Evolutionary conservation across 2,329 filamentous ascomycete genomes (phyloP), one percentile per base, ranked within the genome.

Genomic region (Venturia effusa): DNA sequence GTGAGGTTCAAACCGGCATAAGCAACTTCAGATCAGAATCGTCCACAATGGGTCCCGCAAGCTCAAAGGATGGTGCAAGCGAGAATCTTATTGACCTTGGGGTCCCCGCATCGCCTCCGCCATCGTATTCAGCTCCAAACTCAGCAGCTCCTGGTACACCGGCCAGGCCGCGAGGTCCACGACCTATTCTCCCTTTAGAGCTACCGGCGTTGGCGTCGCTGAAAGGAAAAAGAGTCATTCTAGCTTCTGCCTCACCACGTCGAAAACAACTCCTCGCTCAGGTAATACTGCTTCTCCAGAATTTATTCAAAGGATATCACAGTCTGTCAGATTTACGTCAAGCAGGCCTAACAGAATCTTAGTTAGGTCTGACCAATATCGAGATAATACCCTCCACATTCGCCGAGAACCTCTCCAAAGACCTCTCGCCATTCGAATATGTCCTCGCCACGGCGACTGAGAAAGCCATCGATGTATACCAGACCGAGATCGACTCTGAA

Each of bases 161-260:
- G 65, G 67, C 66, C 61, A 72, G 74, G 63, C 72, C 75, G 62
- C 76, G 78, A n/a, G 68, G 76, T 61, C 77, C 76, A 62, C 79
- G 79, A 63, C 80, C 80, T 17, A 84, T 85, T 8, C 80, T 84
- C 54, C 89, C 89, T 1, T 84, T 97, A 66, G 83, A 90, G 66
- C 82, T 97, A 22, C 92, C 93, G 19, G 87, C 92, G 64, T 79
- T 99, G 65, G 84, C 84, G 70, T 81, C 87, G 70, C 84, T 99
- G 67, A 86, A 88, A 71, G 83, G 83, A 63, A 90, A 89, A 74
- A 83, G 93, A 67, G 86, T 96, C 6, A 89, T 99, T 68, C 87
- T 99, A 34, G 94, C 94, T 62, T 97, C 92, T 2, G 86, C 89
- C 24, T 97, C 92, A 1, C 94, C 94, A 0, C 83, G 94, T 55